Evolutionary conservation across 306 rosid species (phyloP), one percentile per base, ranked within the genome.

Genomic region (Fragaria nilgerrensis): DNA sequence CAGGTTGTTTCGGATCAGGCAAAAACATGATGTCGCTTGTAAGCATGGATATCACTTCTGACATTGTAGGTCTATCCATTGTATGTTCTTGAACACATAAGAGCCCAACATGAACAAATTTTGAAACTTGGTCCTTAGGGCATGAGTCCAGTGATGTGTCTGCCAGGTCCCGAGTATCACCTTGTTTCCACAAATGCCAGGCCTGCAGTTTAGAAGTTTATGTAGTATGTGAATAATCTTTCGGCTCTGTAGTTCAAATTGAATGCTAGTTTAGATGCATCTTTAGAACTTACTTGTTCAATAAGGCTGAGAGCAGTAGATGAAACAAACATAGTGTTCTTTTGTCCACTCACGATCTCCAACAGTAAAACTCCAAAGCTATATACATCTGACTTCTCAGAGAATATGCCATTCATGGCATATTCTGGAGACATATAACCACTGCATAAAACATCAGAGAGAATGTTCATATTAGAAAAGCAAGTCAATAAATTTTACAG

Each of bases 351-450:
- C 16, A 75, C 69, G 0, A 81, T 76, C 75, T 81, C 84, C 7
- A 75, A 43, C 56, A 81, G 56, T 61, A 75, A 27, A 65, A 81
- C 84, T 41, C 84, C 84, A 11, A 81, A 81, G 70, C 80, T 81
- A 29, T 76, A 80, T 34, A 75, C 76, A 48, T 80, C 83, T 4
- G 76, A 80, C 58, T 75, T 80, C 43, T 66, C 79, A 7, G 79
- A 80, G 76, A 80, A 80, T 37, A 80, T 80, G 70, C 72, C 83
- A 36, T 75, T 80, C 83, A 80, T 80, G 55, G 83, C 79, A 75
- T 80, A 75, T 37, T 80, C 83, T 3, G 83, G 83, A 56, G 83
- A 75, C 79, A 75, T 80, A 80, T 80, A 80, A 14, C 79, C 79
- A 19, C 83, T 68, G 79, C 63, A 80, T 56, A 32, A 34, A 27